phyloP scores from a whole-genome alignment of 2,329 filamentous ascomycete species.

The Clarireedia monteithiana region DNA sequence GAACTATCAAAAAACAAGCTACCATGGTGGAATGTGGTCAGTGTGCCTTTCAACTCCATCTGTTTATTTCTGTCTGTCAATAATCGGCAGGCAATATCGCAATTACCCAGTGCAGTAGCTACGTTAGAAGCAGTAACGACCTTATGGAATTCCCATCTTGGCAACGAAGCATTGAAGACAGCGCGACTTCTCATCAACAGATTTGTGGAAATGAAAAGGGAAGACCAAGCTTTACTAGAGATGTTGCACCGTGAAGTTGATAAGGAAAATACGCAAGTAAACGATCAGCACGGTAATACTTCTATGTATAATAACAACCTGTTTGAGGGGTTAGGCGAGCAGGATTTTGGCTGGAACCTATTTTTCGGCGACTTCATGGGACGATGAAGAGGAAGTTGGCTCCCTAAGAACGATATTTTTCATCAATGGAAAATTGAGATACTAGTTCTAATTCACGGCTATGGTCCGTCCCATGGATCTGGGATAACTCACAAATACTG shows the following conservation, averaged over 20 bases:
- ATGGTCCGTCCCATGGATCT: no score
- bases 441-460: no score
- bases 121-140: constrained; percentile 13
- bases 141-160: constrained; percentile 14
- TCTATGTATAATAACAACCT: not conserved
- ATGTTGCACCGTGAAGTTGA: constrained; percentile 14
- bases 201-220: constrained; percentile 13
- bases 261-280: not conserved
- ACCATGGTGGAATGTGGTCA: constrained; percentile 21
- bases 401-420: no score
- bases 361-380: not conserved
- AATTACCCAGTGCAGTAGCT: constrained; percentile 14
- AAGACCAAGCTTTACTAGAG: constrained; percentile 13
- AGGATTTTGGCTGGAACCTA: constrained; percentile 1
- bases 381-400: not conserved
- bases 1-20: constrained; percentile 10
- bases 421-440: no score
- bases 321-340: not conserved
- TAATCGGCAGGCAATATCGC: constrained; percentile 14
- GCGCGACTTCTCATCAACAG: constrained; percentile 17
- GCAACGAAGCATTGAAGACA: constrained; percentile 19
- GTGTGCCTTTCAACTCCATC: constrained; percentile 17
- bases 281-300: not conserved
- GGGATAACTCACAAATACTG: no score
- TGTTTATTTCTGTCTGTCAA: constrained; percentile 18